These are phyloP conservation scores for Bacterosira constricta DNA, from an alignment of 108 stramenopile species.

Conservation along the genomic window DNA sequence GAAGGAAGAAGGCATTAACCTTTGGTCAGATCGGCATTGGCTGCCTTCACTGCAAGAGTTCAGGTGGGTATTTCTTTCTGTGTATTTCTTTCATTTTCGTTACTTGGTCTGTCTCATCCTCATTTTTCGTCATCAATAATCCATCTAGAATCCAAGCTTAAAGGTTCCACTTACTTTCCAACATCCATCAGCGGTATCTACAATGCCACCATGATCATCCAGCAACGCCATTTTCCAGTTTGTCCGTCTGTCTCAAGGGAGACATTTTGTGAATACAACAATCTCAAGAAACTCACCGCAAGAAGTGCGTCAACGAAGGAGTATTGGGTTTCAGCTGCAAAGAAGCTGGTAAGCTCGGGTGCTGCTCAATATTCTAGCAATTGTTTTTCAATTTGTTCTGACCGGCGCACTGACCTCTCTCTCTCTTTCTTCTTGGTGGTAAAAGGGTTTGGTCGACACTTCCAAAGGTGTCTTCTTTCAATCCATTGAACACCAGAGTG, in stretches of 20 bases:
- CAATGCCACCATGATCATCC: constrained; percentile 53
- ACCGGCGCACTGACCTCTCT: not conserved
- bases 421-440: not conserved
- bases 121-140: not conserved
- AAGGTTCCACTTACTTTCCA: constrained; percentile 48
- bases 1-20: constrained; percentile 75
- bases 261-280: constrained; percentile 37
- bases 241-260: constrained; percentile 69
- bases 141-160: constrained; percentile 17
- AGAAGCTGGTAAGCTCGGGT: constrained; percentile 19
- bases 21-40: constrained; percentile 87
- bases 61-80: not conserved
- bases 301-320: constrained; percentile 50
- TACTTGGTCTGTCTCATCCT: not conserved
- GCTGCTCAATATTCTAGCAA: not conserved
- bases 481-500: not conserved
- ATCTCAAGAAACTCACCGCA: constrained; percentile 40
- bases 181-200: constrained; percentile 39
- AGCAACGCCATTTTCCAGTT: constrained; percentile 49
- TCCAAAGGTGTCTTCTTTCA: constrained; percentile 32
- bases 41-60: constrained; percentile 68
- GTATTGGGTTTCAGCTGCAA: constrained; percentile 47
- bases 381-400: not conserved
- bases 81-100: not conserved
- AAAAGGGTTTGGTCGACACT: constrained; percentile 39